Evolutionary conservation across 2,329 filamentous ascomycete species (phyloP).

Genomic region (Diaporthe aspalathi): DNA sequence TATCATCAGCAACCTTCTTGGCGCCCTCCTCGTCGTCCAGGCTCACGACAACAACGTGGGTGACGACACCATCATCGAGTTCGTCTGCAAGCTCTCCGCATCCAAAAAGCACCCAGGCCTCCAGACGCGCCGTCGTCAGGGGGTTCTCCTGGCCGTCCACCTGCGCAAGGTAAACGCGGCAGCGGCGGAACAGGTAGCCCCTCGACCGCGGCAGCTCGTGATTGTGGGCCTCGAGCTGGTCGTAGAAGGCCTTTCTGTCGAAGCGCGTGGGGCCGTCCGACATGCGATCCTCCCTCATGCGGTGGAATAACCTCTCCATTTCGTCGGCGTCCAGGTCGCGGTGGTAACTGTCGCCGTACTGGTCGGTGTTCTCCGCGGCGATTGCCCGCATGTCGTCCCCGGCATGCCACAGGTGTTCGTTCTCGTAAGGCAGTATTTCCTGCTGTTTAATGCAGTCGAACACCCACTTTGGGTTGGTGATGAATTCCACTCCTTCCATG

Average conservation of each 20-base stretch:
- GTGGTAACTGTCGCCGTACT: constrained; percentile 85
- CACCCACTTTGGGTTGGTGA: constrained; percentile 85
- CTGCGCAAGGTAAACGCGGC: constrained; percentile 54
- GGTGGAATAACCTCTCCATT: constrained; percentile 55
- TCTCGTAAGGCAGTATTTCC: constrained; percentile 72
- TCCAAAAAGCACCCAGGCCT: constrained; percentile 74
- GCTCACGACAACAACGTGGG: constrained; percentile 77
- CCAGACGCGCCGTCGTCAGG: constrained; percentile 57
- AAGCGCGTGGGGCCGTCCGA: constrained; percentile 48
- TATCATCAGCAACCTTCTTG: constrained; percentile 52
- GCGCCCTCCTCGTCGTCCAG: constrained; percentile 52
- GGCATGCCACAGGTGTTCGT: constrained; percentile 77
- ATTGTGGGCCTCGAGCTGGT: constrained; percentile 67
- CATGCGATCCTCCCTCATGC: constrained; percentile 43
- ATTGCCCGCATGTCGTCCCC: constrained; percentile 65
- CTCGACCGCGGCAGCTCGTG: constrained; percentile 63
- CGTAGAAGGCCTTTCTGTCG: constrained; percentile 59
- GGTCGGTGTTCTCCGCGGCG: constrained; percentile 75
- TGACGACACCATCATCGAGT: constrained; percentile 66
- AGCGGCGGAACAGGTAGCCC: constrained; percentile 64
- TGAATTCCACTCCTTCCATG: constrained; percentile 69
- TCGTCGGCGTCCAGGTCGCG: constrained; percentile 63
- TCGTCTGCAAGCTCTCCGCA: constrained; percentile 68
- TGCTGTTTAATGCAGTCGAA: constrained; percentile 78
- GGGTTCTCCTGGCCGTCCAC: constrained; percentile 46